Evolutionary conservation across 2,329 filamentous ascomycete genomes (phyloP).

Genomic region (Fusarium sp.): DNA sequence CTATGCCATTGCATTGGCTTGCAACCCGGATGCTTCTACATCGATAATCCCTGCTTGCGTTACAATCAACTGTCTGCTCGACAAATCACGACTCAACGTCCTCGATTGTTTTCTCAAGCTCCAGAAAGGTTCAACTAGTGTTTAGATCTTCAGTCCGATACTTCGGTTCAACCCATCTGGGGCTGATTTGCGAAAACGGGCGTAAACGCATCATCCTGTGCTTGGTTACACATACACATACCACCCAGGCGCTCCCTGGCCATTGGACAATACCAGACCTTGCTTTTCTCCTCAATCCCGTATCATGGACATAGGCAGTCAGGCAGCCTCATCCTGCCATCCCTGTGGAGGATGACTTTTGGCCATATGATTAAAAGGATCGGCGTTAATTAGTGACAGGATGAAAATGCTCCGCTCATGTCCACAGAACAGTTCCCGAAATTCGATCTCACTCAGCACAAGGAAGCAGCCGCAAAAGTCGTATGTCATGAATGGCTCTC

Average conservation of each 20-base stretch:
- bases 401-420: slow-evolving; percentile 26
- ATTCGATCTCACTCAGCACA: slow-evolving; percentile 31
- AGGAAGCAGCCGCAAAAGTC: slow-evolving; percentile 16
- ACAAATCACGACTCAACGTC: slow-evolving; percentile 25
- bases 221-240: slow-evolving; percentile 2
- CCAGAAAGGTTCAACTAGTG: slow-evolving; percentile 17
- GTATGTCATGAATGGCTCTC: slow-evolving; percentile 1
- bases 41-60: slow-evolving; percentile 32
- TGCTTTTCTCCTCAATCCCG: slow-evolving; percentile 20
- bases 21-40: slow-evolving; percentile 18
- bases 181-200: slow-evolving; percentile 1
- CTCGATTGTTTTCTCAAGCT: slow-evolving; percentile 20
- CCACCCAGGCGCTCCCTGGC: background rate
- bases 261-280: background rate
- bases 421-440: slow-evolving; percentile 16
- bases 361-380: slow-evolving; percentile 22
- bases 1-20: slow-evolving; percentile 33
- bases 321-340: slow-evolving; percentile 22
- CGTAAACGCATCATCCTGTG: slow-evolving; percentile 8
- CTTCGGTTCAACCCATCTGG: slow-evolving; percentile 20
- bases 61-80: slow-evolving; percentile 7
- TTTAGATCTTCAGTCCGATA: slow-evolving; percentile 14
- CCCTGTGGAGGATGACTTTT: slow-evolving; percentile 8
- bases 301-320: slow-evolving; percentile 16
- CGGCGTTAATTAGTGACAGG: slow-evolving; percentile 3